phyloP scores from a whole-genome alignment of 2,329 filamentous ascomycete species.

The Cladophialophora psammophila region DNA sequence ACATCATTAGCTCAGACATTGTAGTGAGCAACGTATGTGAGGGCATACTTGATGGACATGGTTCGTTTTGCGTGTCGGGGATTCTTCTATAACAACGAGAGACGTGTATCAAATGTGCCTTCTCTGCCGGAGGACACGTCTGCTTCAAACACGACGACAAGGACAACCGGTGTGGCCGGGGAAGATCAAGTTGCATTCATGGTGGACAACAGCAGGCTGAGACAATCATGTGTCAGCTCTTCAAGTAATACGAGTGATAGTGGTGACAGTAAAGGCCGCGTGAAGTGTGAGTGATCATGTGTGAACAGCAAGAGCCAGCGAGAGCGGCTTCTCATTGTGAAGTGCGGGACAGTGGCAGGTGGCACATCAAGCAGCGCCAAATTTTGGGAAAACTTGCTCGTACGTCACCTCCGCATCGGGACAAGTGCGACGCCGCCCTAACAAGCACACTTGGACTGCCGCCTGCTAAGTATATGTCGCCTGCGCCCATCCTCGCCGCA shows the following conservation, averaged over 20 bases:
- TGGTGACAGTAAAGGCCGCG: background rate
- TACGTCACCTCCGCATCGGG: too few relatives aligned
- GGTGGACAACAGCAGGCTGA: background rate
- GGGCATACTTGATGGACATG: constrained; percentile 23
- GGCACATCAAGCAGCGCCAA: too few relatives aligned
- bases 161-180: constrained; percentile 1
- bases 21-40: background rate
- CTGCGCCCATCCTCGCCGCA: too few relatives aligned
- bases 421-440: too few relatives aligned
- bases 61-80: background rate
- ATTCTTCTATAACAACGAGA: background rate
- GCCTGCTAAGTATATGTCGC: too few relatives aligned
- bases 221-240: constrained; percentile 2
- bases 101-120: background rate
- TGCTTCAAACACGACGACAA: background rate
- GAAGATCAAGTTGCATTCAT: background rate
- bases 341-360: background rate
- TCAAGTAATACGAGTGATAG: background rate
- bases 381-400: too few relatives aligned
- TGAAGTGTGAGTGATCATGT: background rate
- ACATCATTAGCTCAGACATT: constrained; percentile 47
- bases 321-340: background rate
- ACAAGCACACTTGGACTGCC: too few relatives aligned
- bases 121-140: background rate
- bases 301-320: background rate